Base-by-base conservation (phyloP, 176 grass and related monocot species). In the Carex myosuroides region DNA sequence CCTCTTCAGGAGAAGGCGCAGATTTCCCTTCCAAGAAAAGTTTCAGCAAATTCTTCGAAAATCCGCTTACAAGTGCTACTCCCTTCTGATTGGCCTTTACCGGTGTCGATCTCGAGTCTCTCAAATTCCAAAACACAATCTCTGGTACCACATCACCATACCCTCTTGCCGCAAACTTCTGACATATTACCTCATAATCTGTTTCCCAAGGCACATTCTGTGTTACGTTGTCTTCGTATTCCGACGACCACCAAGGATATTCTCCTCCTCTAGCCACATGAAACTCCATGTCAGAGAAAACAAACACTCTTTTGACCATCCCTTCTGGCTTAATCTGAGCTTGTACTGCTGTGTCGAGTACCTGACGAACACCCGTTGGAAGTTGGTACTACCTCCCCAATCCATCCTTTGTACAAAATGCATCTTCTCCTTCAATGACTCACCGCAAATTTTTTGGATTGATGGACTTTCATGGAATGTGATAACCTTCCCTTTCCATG, bases 261-360 rank as follows among this genome's bases (percentile, higher is more conserved):
- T 64, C 62, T 24, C 79, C 62, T 24, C 79, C 14, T 75, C 2
- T 53, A 71, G 84, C 89, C 2, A 7, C 8, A n/a, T 90, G 55
- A 64, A 93, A 93, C 60, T 93, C 91, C 91, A 93, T 90, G 86
- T 97, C 88, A 88, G 89, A 93, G 77, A 97, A 87, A 48, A 93
- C 94, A 46, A 97, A 93, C 60, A 93, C 81, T 44, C 61, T 83
- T 75, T 85, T 85, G 56, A 97, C 89, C 94, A 93, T 97, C 81
- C 64, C 86, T 67, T 97, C 91, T 73, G 79, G 83, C 57, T 73
- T 56, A 37, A 97, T 81, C 50, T 24, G 32, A 33, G 87, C 91
- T 13, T 20, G 70, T n/a, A 88, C 91, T 2, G 94, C 94, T 3
- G 68, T 72, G 35, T 68, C 41, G 1, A 89, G 88, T 69, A 93